Conservation (phyloP, 2,329 filamentous ascomycete genomes). For the Verticillium nonalfalfae region DNA sequence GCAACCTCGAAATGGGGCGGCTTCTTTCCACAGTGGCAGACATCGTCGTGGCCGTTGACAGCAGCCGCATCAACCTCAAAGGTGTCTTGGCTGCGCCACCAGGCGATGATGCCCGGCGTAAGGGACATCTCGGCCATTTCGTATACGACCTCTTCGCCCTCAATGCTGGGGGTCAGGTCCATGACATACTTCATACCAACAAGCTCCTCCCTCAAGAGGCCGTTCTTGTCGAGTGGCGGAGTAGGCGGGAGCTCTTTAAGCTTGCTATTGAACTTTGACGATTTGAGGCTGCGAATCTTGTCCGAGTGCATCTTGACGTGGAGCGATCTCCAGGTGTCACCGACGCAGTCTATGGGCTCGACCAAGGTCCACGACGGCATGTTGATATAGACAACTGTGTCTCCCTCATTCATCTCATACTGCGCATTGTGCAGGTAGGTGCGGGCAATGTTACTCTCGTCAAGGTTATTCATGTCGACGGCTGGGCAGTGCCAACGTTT, state of each 20-base stretch:
- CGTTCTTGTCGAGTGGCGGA: background rate
- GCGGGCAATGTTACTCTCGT: background rate
- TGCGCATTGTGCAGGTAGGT: constrained; percentile 12
- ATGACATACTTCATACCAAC: constrained; percentile 50
- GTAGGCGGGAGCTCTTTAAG: constrained; percentile 17
- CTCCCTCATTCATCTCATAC: constrained; percentile 21
- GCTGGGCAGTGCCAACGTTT: background rate
- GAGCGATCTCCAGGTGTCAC: constrained; percentile 23
- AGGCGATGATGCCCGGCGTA: constrained; percentile 46
- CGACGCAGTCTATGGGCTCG: constrained; percentile 25
- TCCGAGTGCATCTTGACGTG: constrained; percentile 33
- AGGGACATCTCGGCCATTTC: constrained; percentile 53
- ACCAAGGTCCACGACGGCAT: constrained; percentile 19
- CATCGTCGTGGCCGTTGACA: constrained; percentile 34
- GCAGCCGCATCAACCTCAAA: constrained; percentile 22
- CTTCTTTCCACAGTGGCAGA: constrained; percentile 22
- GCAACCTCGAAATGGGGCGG: background rate
- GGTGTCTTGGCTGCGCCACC: constrained; percentile 36
- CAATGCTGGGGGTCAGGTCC: constrained; percentile 55
- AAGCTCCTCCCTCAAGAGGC: background rate
- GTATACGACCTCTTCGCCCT: constrained; percentile 57
- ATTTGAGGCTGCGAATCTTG: constrained; percentile 38
- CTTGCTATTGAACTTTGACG: constrained; percentile 38
- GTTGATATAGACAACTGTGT: constrained; percentile 38
- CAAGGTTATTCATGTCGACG: background rate